Evolutionary conservation across 805 yeast genomes (phyloP), one percentile per base, ranked within the genome.

Genomic region (Cyberlindnera maclurae): DNA sequence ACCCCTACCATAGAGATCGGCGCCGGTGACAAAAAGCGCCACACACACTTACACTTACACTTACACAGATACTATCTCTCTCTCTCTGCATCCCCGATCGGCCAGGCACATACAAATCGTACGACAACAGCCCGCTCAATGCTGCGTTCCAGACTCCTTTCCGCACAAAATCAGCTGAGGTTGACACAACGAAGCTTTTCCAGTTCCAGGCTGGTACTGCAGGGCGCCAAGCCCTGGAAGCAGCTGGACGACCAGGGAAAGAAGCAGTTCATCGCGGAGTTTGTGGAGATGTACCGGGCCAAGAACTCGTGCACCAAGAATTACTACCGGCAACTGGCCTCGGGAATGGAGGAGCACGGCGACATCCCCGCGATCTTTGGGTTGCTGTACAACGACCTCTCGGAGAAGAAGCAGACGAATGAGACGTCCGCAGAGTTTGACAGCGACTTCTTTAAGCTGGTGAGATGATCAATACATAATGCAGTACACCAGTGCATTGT

Each of bases 361-460:
- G 67, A 62, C 36, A 55, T 63, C 16, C 67, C 67, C 15, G 53
- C 62, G 22, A 57, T 62, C n/a, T 62, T 60, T 42, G 67, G 67
- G 3, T 43, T 62, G n/a, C 35, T 62, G n/a, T 62, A 62, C 49
- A 60, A 58, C 35, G 67, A 62, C 33, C 47, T 62, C 12, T 40
- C 46, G 17, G 57, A 51, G 13, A 54, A 53, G 39, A 36, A 42
- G 22, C 37, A 22, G 0, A 34, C 17, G 2, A 39, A 41, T 12
- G 59, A 51, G 31, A 38, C 38, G 10, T 38, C 40, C 12, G 52
- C 52, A 11, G 59, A 54, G 36, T 52, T 54, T 36, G 57, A 54
- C 8, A 33, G 33, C 10, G 58, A 52, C 9, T 54, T 50, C 42
- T 53, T 46, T 27, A 33, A 37, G 10, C 26, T 53, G 35, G 31